Percentiles rank a stretch among this genome's conserved stretches.
These are phyloP conservation scores for Eucalyptus fibrosa DNA, from an alignment of 345 rosid genomes.

Conservation along the genomic window DNA sequence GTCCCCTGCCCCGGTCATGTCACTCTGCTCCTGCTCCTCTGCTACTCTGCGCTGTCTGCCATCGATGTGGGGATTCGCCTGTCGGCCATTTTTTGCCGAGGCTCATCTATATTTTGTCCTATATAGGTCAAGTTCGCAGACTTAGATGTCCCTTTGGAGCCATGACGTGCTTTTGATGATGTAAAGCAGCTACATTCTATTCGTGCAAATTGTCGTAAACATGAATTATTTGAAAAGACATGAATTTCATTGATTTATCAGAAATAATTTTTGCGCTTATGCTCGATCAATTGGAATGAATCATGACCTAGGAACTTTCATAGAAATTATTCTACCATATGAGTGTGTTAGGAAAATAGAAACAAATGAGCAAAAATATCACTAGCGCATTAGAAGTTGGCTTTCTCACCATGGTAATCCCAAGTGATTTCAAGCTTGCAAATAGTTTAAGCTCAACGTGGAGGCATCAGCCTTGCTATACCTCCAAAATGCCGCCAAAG, in stretches of 20 bases:
- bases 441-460: background rate
- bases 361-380: background rate
- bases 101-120: background rate
- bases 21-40: no score
- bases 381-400: background rate
- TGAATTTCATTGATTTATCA: no score
- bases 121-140: background rate
- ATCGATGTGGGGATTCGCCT: background rate
- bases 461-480: background rate
- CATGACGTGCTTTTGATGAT: background rate
- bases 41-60: no score
- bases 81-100: background rate
- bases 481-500: background rate
- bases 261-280: no score
- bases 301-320: no score
- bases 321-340: no score
- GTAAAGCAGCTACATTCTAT: background rate
- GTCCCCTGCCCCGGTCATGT: no score
- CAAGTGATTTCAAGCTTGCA: background rate
- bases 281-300: fast-evolving
- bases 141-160: background rate
- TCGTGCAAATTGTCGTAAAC: no score
- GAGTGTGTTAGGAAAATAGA: no score
- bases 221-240: no score
- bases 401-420: background rate